A percentile compares a stretch with the other conserved stretches of the same genome.
phyloP scores from a whole-genome alignment of 139 green algal genomes.

The Coelastrella sp. region DNA sequence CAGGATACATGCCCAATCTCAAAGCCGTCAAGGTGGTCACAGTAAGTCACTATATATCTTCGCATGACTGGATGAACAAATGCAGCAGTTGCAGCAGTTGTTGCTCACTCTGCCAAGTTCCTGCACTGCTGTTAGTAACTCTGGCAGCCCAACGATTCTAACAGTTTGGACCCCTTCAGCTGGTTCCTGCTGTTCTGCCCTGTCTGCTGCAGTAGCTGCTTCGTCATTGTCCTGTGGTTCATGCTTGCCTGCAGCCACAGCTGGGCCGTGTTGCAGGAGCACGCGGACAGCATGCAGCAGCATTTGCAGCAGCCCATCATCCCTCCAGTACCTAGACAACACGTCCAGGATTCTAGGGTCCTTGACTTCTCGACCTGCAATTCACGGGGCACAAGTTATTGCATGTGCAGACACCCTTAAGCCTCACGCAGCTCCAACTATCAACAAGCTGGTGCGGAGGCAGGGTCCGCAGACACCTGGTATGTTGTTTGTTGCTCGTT shows the following conservation, averaged over 20 bases:
- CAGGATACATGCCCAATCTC: too few relatives aligned
- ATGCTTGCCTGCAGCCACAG: background rate
- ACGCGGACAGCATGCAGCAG: constrained; percentile 18
- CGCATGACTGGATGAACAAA: too few relatives aligned
- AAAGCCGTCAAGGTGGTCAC: background rate
- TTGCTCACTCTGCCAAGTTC: background rate
- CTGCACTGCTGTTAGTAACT: background rate
- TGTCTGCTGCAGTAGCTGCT: background rate
- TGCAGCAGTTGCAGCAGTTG: too few relatives aligned
- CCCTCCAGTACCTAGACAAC: background rate
- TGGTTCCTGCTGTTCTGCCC: background rate
- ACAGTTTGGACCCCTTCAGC: background rate
- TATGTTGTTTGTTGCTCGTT: too few relatives aligned
- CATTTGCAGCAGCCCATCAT: background rate
- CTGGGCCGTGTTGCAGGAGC: background rate
- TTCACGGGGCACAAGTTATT: too few relatives aligned
- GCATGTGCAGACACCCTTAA: too few relatives aligned
- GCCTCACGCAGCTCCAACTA: too few relatives aligned
- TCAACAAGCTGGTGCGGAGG: too few relatives aligned
- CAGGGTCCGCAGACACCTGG: too few relatives aligned
- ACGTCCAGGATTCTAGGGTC: background rate
- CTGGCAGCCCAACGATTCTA: background rate
- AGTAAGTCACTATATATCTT: background rate
- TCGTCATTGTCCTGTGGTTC: too few relatives aligned
- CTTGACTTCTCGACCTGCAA: background rate